Percentiles rank a stretch among this genome's conserved stretches.
phyloP scores from a whole-genome alignment of 192 early-diverging fungal species.

The Coemansia asiatica region DNA sequence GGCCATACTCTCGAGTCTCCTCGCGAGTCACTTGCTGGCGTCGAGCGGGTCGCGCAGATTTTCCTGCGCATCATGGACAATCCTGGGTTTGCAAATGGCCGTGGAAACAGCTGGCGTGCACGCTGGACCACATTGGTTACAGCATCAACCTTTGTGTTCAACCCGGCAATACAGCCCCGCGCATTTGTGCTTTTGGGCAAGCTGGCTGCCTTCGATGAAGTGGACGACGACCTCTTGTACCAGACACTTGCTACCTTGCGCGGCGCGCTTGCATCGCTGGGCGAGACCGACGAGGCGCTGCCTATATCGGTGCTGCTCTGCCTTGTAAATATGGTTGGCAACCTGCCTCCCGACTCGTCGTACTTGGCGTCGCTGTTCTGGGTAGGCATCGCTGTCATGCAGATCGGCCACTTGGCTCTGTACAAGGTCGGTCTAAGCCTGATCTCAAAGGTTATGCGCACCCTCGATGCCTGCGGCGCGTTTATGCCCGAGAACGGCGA shows the following conservation, averaged over 20 bases:
- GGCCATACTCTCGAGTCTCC: constrained; percentile 32
- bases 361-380: constrained; percentile 88
- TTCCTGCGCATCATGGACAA: constrained; percentile 60
- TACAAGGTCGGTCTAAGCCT: constrained; percentile 74
- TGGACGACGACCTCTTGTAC: constrained; percentile 91
- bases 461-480: constrained; percentile 72
- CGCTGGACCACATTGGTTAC: constrained; percentile 92
- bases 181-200: constrained; percentile 90
- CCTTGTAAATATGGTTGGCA: constrained; percentile 85
- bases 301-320: constrained; percentile 88
- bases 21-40: constrained; percentile 46
- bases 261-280: constrained; percentile 81
- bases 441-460: constrained; percentile 69
- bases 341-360: constrained; percentile 76
- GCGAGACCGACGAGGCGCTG: constrained; percentile 76
- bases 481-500: constrained; percentile 63
- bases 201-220: constrained; percentile 78
- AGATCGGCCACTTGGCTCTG: constrained; percentile 80
- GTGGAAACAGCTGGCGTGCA: constrained; percentile 80
- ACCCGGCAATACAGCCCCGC: constrained; percentile 90
- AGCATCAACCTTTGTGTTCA: constrained; percentile 91
- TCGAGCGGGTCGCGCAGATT: constrained; percentile 62
- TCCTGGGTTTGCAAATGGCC: constrained; percentile 57
- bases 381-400: constrained; percentile 83
- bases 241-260: constrained; percentile 88